Base-by-base conservation (phyloP, 2,329 filamentous ascomycete genomes). In the Aureobasidium sp. region DNA sequence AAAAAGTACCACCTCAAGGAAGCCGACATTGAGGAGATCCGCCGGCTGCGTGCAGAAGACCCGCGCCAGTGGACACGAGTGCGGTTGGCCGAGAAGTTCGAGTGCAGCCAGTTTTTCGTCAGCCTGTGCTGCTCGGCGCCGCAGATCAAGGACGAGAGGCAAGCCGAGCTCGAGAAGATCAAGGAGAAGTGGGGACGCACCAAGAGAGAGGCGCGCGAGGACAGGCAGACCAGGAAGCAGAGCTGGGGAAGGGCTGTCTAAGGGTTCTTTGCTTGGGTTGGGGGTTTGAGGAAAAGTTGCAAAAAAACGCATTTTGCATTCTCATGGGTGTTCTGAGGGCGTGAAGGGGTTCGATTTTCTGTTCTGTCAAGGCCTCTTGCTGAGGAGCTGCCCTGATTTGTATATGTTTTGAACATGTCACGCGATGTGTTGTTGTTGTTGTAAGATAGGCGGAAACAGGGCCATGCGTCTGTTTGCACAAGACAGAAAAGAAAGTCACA, bases 1-100 rank as follows among this genome's bases (percentile, higher is more conserved):
- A 84, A 85, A 68, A 83, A 80, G 65, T 86, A 87, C 64, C 82
- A 87, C 68, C 72, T 88, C 60, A 80, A 74, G 17, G 76, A 76
- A 49, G 74, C 73, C 37, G 77, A 87, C 47, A 77, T 87, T 35
- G 77, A 77, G 38, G 81, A 86, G 71, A 87, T 88, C 54, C 75
- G 82, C 58, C 67, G 67, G 42, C 73, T 88, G 57, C 74, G 85
- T 49, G 67, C 70, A 31, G 73, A 74, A 61, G 81, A 87, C 65
- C 84, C 84, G 7, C 73, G 77, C 63, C 74, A 74, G 61, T 87
- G 84, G 83, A 86, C 82, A 49, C 71, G 83, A 47, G 76, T 77
- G 60, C 78, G 77, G 67, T 69, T 88, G 64, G 84, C 85, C 40
- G 79, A 84, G 70, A 81, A 80, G 68, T 88, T 85, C 69, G 78